These are phyloP conservation scores for Curvularia hawaiiensis DNA, from an alignment of 2,329 filamentous ascomycete species.

Conservation along the genomic window DNA sequence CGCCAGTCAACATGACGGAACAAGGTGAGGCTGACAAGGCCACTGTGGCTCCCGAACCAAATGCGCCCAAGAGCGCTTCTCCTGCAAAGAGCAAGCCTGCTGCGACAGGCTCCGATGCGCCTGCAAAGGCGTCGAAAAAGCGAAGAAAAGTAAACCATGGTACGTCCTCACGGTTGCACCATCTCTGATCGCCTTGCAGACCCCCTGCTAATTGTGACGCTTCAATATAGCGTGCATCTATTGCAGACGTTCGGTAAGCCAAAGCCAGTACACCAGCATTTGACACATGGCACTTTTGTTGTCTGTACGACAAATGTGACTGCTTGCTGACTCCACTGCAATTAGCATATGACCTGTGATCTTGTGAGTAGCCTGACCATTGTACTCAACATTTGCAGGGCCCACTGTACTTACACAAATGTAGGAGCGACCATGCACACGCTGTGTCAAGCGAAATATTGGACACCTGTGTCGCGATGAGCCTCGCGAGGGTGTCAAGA, in stretches of 20 bases:
- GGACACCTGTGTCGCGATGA: constrained; percentile 98
- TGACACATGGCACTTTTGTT: constrained; percentile 28
- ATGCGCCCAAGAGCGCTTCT: constrained; percentile 35
- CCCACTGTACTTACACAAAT: constrained; percentile 42
- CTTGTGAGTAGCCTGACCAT: constrained; percentile 45
- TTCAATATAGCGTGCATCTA: constrained; percentile 55
- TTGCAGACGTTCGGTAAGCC: constrained; percentile 57
- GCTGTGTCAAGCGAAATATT: constrained; percentile 98
- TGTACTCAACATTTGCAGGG: constrained; percentile 26
- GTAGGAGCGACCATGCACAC: constrained; percentile 92
- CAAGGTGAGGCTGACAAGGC: constrained; percentile 37
- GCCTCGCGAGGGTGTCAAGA: constrained; percentile 82
- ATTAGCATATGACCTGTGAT: constrained; percentile 61
- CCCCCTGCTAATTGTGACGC: constrained; percentile 35
- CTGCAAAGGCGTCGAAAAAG: constrained; percentile 52
- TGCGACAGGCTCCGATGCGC: constrained; percentile 36
- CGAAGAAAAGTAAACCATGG: constrained; percentile 61
- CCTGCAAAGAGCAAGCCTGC: constrained; percentile 37
- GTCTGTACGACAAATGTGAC: constrained; percentile 24
- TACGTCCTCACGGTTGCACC: constrained; percentile 37
- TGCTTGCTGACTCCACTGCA: constrained; percentile 41
- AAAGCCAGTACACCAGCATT: constrained; percentile 29
- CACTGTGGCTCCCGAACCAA: constrained; percentile 33
- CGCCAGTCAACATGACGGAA: constrained; percentile 41
- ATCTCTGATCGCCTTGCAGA: constrained; percentile 26